Evolutionary conservation across 192 early-diverging fungal genomes (phyloP).

Genomic region (Mortierella antarctica): DNA sequence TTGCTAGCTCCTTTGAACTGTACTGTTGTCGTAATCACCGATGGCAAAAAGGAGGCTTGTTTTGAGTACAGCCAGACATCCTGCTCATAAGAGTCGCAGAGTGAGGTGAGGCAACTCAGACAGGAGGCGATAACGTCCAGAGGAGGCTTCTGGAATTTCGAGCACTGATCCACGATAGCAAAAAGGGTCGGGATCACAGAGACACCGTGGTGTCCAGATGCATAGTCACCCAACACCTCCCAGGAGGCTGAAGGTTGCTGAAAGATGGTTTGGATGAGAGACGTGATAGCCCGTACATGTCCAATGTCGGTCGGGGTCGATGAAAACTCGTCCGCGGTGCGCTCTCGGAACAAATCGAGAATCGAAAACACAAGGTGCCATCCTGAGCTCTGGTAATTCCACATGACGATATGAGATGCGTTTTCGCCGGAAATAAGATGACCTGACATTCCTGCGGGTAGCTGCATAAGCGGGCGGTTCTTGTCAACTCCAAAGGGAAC

Average conservation of each 20-base stretch:
- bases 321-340: constrained; percentile 1
- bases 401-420: constrained; percentile 34
- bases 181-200: constrained; percentile 35
- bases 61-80: constrained; percentile 47
- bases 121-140: constrained; percentile 47
- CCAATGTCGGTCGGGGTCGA: constrained; percentile 10
- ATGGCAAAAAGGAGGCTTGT: constrained; percentile 34
- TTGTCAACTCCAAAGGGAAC: constrained; percentile 29
- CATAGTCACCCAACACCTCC: constrained; percentile 15
- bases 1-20: constrained; percentile 36
- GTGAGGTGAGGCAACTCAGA: constrained; percentile 27
- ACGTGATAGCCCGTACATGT: constrained; percentile 39
- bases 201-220: background rate
- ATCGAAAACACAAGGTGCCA: constrained; percentile 25
- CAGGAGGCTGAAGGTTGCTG: constrained; percentile 9
- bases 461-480: constrained; percentile 24
- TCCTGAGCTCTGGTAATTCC: constrained; percentile 35
- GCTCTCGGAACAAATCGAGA: constrained; percentile 32
- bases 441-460: constrained; percentile 36
- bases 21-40: constrained; percentile 40
- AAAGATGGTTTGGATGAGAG: constrained; percentile 21
- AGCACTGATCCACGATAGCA: constrained; percentile 44
- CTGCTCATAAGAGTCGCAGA: constrained; percentile 19
- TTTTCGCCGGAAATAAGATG: constrained; percentile 38
- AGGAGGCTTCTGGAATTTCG: constrained; percentile 36